Base-by-base conservation (phyloP, 768 basidiomycete genomes). In the Saitozyma sp. region DNA sequence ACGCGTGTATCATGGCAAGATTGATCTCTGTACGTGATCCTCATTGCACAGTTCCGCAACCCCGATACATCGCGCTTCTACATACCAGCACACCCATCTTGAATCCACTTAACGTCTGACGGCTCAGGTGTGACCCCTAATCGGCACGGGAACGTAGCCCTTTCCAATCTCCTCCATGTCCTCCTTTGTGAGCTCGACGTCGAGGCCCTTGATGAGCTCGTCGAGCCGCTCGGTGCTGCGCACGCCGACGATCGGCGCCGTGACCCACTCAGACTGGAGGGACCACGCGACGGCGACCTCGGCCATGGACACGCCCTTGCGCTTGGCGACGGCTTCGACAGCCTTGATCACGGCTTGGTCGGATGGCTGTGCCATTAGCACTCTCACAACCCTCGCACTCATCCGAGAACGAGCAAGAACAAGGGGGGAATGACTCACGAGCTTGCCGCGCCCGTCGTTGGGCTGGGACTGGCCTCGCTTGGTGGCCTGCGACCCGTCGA, bases 221-320 rank as follows among this genome's bases (percentile, higher is more conserved):
- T 82, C 70, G 37, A 87, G 74, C 59, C 86, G 85, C 38, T 84
- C 79, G 6, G 84, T 63, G 39, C 82, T 84, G 1, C 84, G 85
- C 0, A 83, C 81, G 0, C 86, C 86, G 41, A 87, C 82, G 67
- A 88, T 86, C 0, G 86, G 87, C 1, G 86, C 86, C 0, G 85
- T 79, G 6, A 87, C 83, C 37, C 81, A 81, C n/a, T 82, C 78
- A 65, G 82, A 82, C 3, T 81, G 69, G 56, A 85, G 64, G 3
- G 80, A 76, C 86, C 86, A 87, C 11, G 85, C 84, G 29, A 85
- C 65, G 3, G 84, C 80, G 8, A 86, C 76, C 57, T 75, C 65
- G 0, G 85, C 85, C 87, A 88, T 88, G 39, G 80, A 82, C 7
- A 82, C 75, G 5, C 81, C 81, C 50, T 82, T 82, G 50, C 83